Evolutionary conservation across 371 early-diverging fungal genomes (phyloP).

Genomic region (Umbelopsis sp.): DNA sequence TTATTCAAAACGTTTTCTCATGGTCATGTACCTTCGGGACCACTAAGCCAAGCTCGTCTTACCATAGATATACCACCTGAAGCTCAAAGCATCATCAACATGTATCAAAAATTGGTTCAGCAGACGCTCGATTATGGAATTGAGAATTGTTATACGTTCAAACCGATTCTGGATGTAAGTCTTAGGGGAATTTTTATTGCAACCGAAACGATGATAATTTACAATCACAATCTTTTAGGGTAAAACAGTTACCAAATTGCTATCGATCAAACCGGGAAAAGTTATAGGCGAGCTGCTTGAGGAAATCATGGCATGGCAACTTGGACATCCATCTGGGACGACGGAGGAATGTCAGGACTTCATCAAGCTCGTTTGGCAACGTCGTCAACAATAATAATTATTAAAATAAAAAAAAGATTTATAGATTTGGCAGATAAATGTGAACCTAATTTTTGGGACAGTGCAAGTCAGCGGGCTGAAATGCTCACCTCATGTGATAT

Average conservation of each 20-base stretch:
- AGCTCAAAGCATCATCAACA: conserved; percentile 19
- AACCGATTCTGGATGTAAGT: conserved; percentile 67
- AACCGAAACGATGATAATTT: not conserved
- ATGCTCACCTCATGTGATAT: not conserved
- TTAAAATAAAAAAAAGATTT: not conserved
- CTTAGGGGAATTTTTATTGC: not conserved
- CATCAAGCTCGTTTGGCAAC: conserved; percentile 40
- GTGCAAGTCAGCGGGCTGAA: not conserved
- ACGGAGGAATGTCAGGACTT: conserved; percentile 57
- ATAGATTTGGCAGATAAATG: not conserved
- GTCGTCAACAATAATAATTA: conserved; percentile 1
- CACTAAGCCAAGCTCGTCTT: not conserved
- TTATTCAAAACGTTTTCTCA: not conserved
- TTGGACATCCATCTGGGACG: conserved; percentile 66
- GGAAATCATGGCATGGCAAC: conserved; percentile 76
- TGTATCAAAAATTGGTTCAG: conserved; percentile 45
- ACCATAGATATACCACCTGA: conserved; percentile 12
- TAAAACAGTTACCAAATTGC: conserved; percentile 53
- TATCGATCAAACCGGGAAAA: conserved; percentile 73
- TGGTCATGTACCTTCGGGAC: not conserved
- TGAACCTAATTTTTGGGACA: too few species aligned
- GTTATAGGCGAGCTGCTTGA: conserved; percentile 55
- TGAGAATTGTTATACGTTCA: conserved; percentile 58
- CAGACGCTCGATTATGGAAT: conserved; percentile 48
- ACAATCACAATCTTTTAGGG: conserved; percentile 47